Conservation (phyloP, 1,139 yeast species). For the Torulaspora pretoriensis region DNA sequence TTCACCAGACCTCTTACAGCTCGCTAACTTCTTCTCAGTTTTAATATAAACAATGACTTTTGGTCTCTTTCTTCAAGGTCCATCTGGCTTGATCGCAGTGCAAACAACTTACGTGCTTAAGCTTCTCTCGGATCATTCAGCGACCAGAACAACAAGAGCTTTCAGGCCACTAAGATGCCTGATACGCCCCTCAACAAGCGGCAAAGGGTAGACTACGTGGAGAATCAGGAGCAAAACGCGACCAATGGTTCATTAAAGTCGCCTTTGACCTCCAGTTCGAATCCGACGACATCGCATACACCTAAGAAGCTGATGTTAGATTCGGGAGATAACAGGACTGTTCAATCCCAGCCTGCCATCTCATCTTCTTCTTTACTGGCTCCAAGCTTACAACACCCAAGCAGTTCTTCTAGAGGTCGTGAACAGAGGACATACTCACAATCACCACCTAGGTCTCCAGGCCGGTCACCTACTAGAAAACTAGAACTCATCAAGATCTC, state of each 20-base stretch:
- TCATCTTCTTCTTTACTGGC: slow-evolving; percentile 23
- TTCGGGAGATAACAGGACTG: slow-evolving; percentile 26
- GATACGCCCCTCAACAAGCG: slow-evolving; percentile 23
- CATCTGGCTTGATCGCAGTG: not conserved
- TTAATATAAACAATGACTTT: no score
- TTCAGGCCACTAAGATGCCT: slow-evolving; percentile 1
- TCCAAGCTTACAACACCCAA: slow-evolving; percentile 26
- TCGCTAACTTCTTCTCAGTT: no score
- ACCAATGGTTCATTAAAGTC: slow-evolving; percentile 2
- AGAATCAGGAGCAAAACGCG: not conserved
- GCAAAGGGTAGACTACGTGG: slow-evolving; percentile 14
- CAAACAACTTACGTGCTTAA: slow-evolving; percentile 2
- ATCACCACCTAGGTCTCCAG: slow-evolving; percentile 39
- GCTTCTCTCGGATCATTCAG: not conserved
- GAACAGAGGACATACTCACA: slow-evolving; percentile 31
- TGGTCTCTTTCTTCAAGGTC: not conserved
- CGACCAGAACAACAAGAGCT: not conserved
- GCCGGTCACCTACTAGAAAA: slow-evolving; percentile 38
- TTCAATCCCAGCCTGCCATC: slow-evolving; percentile 28
- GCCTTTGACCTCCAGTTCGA: slow-evolving; percentile 5
- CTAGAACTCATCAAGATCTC: slow-evolving; percentile 40
- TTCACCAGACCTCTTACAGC: no score
- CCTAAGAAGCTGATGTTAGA: slow-evolving; percentile 32
- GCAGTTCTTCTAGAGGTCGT: slow-evolving; percentile 26
- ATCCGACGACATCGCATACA: slow-evolving; percentile 15